phyloP scores from a whole-genome alignment of 257 asterid genomes.

The Nicotiana knightiana region DNA sequence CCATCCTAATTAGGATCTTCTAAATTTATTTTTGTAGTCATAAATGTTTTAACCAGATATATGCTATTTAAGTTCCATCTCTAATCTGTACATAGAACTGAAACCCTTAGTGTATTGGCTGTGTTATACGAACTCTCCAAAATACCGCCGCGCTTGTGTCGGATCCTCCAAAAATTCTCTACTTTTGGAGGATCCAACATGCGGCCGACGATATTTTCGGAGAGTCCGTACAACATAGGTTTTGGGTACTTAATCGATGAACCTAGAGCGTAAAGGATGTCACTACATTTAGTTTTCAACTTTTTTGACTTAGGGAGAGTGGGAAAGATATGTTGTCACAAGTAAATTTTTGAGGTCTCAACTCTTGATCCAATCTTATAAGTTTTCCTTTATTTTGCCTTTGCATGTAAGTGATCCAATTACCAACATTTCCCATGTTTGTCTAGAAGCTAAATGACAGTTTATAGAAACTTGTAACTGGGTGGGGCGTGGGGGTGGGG shows the following conservation, averaged over 20 bases:
- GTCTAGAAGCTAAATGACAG: background rate
- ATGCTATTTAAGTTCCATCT: background rate
- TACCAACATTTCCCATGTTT: background rate
- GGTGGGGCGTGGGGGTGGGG: no score
- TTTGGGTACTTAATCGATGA: background rate
- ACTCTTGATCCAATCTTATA: background rate
- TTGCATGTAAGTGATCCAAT: background rate
- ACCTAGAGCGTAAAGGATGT: background rate
- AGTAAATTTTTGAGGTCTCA: background rate
- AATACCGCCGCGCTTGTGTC: no score
- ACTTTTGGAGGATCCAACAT: no score
- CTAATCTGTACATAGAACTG: background rate
- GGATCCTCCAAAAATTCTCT: no score
- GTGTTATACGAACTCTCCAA: no score
- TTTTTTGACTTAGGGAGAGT: background rate
- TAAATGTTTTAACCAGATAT: background rate
- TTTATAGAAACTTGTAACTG: background rate
- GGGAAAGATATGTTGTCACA: background rate
- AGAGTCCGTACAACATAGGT: no score
- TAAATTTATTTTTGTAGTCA: background rate
- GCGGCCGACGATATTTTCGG: no score
- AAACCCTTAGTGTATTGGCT: no score
- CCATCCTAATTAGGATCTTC: background rate
- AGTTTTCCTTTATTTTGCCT: background rate
- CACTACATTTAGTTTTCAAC: background rate